phyloP scores from a whole-genome alignment of 2,329 filamentous ascomycete species.

The Aspergillus aculeatinus region DNA sequence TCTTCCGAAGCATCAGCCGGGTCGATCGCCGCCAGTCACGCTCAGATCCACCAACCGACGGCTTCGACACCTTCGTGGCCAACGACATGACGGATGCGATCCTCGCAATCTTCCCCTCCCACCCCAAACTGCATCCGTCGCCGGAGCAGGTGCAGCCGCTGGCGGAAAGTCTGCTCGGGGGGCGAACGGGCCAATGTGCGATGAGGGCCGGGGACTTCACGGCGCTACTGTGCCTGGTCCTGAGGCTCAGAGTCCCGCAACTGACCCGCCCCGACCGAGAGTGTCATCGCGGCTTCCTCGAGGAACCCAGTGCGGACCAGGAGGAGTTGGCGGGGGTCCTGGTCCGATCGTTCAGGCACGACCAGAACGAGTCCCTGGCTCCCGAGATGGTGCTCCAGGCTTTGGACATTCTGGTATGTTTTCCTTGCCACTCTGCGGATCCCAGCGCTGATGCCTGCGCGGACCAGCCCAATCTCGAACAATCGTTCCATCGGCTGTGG shows the following conservation, averaged over 20 bases:
- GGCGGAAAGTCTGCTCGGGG: not conserved
- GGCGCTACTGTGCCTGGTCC: not conserved
- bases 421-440: no score
- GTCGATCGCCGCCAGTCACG: no score
- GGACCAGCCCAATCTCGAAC: conserved; percentile 1
- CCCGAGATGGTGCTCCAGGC: not conserved
- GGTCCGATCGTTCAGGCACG: no score
- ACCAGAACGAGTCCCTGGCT: no score
- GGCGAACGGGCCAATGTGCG: not conserved
- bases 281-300: not conserved
- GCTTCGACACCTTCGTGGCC: not conserved
- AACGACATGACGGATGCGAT: not conserved
- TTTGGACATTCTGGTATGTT: not conserved
- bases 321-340: no score
- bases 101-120: not conserved
- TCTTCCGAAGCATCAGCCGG: not conserved
- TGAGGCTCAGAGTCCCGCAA: not conserved
- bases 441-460: no score
- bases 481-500: conserved; percentile 5
- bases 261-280: not conserved
- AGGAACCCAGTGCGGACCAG: not conserved
- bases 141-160: not conserved
- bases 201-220: not conserved
- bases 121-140: not conserved
- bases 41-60: not conserved